Evolutionary conservation across 1,284 basidiomycete species (phyloP).

Genomic region (Takashimella tepidaria): DNA sequence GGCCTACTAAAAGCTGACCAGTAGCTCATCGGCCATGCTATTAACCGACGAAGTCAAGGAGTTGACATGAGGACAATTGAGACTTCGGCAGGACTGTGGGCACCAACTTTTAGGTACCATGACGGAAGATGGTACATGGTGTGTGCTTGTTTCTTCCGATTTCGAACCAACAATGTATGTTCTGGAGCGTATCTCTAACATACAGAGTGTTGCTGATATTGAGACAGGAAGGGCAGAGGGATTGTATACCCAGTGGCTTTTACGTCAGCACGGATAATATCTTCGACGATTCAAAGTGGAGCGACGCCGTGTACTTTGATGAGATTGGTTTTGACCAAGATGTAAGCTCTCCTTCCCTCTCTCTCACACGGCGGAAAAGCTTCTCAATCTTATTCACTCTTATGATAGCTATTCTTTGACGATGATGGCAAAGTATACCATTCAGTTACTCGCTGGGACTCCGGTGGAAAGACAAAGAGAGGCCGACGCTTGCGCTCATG

Average conservation of each 20-base stretch:
- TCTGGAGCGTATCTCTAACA: too few relatives aligned
- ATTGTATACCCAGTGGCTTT: slow-evolving; percentile 13
- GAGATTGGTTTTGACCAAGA: slow-evolving; percentile 27
- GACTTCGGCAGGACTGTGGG: slow-evolving; percentile 20
- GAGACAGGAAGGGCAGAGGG: not conserved
- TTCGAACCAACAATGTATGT: not conserved
- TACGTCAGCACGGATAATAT: slow-evolving; percentile 30
- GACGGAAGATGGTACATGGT: slow-evolving; percentile 26
- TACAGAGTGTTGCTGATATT: not conserved
- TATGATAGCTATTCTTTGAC: slow-evolving; percentile 25
- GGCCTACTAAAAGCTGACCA: not conserved
- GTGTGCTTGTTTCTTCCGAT: slow-evolving; percentile 12
- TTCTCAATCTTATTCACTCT: not conserved
- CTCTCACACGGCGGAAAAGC: too few relatives aligned
- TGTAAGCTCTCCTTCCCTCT: too few relatives aligned
- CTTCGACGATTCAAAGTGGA: slow-evolving; percentile 24
- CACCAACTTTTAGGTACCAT: slow-evolving; percentile 23
- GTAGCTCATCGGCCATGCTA: slow-evolving; percentile 27
- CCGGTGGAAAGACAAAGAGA: slow-evolving; percentile 1
- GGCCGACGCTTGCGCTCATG: slow-evolving; percentile 5
- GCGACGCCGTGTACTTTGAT: slow-evolving; percentile 26
- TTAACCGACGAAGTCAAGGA: slow-evolving; percentile 20
- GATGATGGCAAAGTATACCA: slow-evolving; percentile 24
- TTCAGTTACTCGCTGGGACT: slow-evolving; percentile 11
- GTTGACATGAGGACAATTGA: slow-evolving; percentile 24